These are phyloP conservation scores for Populus hybrid DNA, from an alignment of 441 rosid genomes.

Conservation along the genomic window DNA sequence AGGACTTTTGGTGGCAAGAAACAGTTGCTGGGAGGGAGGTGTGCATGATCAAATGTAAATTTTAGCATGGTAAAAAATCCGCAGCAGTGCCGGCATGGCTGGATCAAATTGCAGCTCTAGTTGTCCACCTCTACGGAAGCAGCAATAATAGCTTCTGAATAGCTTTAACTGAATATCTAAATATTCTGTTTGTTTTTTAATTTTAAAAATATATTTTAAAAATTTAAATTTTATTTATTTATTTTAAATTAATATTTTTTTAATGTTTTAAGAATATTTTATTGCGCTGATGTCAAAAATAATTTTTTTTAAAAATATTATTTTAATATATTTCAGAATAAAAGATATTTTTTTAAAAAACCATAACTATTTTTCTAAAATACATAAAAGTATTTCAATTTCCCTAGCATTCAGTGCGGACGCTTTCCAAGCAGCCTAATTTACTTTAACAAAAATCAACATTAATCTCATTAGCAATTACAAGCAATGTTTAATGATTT, in stretches of 20 bases:
- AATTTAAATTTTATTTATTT: too few species aligned
- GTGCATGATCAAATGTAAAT: neutral
- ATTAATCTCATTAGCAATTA: too few species aligned
- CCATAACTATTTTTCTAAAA: too few species aligned
- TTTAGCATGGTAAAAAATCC: neutral
- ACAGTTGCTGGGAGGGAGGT: neutral
- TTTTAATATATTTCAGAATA: too few species aligned
- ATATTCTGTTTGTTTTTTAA: too few species aligned
- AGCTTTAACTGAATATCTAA: neutral
- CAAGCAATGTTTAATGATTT: neutral
- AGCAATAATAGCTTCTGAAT: neutral
- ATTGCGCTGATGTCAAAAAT: too few species aligned
- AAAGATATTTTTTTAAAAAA: too few species aligned
- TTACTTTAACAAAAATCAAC: neutral
- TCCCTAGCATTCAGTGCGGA: too few species aligned
- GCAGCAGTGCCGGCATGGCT: neutral
- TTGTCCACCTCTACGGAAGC: neutral
- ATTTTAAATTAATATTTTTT: too few species aligned
- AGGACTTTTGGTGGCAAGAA: neutral
- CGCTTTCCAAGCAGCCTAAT: neutral
- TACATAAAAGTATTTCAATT: neutral
- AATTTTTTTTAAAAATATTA: too few species aligned
- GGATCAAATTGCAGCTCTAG: neutral
- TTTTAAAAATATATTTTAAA: too few species aligned
- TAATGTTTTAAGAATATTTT: too few species aligned